Evolutionary conservation across 371 early-diverging fungal genomes (phyloP), one percentile per base, ranked within the genome.

Genomic region (Parasitella parasitica): DNA sequence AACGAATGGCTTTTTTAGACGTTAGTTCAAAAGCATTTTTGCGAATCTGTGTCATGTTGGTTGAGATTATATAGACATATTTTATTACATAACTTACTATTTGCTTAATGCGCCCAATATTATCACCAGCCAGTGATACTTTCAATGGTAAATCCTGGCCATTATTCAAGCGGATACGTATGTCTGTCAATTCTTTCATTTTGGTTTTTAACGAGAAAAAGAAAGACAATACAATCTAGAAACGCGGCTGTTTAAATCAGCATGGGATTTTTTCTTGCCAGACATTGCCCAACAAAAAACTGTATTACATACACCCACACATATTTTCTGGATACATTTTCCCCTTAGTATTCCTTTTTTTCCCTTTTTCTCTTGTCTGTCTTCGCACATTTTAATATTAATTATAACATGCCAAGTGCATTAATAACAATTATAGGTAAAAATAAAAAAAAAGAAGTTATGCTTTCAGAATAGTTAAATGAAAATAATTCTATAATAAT

Each of bases 401-500:
- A 13, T 24, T 54, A 18, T 9, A 39, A 16, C 16, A 67, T 67
- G 67, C 67, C 62, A 16, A 69, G 65, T 41, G 55, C 65, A 53
- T 64, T 69, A 20, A 57, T 69, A 5, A 49, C 69, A 7, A 56
- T 69, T 35, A 69, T 69, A 27, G 69, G 69, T 64, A 70, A 59
- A 5, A 22, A n/a, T 15, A 18, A 41, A n/a, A n/a, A n/a, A n/a
- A n/a, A n/a, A n/a, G n/a, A n/a, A n/a, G n/a, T 11, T 32, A 32
- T 6, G 11, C 11, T 32, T 32, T 11, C 12, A 46, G 22, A 20
- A 24, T 46, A 20, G 13, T 1, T 24, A 24, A 43, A 43, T 43
- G 22, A 22, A 11, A 46, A 46, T 11, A 22, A 2, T 24, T 18
- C 46, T 12, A 50, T 35, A 28, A 24, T 24, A 11, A n/a, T 39